A percentile compares a stretch with the other conserved stretches of the same genome.
phyloP scores from a whole-genome alignment of 2,329 filamentous ascomycete genomes.

The Parasarocladium wereldwijsianum region DNA sequence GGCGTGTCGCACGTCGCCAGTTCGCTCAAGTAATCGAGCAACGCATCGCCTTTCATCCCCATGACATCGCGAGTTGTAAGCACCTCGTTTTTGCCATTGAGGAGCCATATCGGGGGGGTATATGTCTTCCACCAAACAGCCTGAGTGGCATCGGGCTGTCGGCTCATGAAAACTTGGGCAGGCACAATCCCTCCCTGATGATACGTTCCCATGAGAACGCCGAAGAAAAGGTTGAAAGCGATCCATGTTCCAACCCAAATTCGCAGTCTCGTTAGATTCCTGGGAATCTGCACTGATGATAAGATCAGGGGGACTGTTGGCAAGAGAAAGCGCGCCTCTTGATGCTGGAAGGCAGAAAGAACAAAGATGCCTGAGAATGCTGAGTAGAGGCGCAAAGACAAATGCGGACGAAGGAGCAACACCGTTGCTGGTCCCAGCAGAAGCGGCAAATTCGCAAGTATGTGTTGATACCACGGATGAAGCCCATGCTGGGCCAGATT shows the following conservation, averaged over 20 bases:
- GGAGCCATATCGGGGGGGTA: conserved; percentile 65
- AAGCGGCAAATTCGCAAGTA: conserved; percentile 53
- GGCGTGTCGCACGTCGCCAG: conserved; percentile 49
- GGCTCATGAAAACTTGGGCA: conserved; percentile 59
- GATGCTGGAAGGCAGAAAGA: conserved; percentile 62
- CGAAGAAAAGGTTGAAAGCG: conserved; percentile 52
- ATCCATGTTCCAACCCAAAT: conserved; percentile 50
- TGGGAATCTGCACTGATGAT: conserved; percentile 56
- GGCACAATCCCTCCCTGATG: conserved; percentile 70
- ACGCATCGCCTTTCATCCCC: conserved; percentile 46
- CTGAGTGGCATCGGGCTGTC: conserved; percentile 51
- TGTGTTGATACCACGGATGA: conserved; percentile 66
- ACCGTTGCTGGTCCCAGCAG: conserved; percentile 56
- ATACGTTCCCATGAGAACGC: conserved; percentile 63
- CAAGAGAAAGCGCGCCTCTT: conserved; percentile 66
- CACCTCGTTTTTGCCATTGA: conserved; percentile 61
- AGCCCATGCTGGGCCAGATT: conserved; percentile 65
- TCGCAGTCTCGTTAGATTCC: conserved; percentile 29
- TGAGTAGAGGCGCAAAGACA: conserved; percentile 52
- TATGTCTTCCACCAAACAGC: conserved; percentile 82
- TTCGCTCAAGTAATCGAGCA: conserved; percentile 43
- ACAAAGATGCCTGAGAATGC: conserved; percentile 57
- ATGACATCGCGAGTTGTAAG: conserved; percentile 61
- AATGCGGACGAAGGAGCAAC: conserved; percentile 40
- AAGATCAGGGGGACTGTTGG: conserved; percentile 65